A percentile compares a stretch with the other conserved stretches of the same genome.
Evolutionary conservation across 768 basidiomycete species (phyloP).

Genomic region (Coprinellus micaceus): DNA sequence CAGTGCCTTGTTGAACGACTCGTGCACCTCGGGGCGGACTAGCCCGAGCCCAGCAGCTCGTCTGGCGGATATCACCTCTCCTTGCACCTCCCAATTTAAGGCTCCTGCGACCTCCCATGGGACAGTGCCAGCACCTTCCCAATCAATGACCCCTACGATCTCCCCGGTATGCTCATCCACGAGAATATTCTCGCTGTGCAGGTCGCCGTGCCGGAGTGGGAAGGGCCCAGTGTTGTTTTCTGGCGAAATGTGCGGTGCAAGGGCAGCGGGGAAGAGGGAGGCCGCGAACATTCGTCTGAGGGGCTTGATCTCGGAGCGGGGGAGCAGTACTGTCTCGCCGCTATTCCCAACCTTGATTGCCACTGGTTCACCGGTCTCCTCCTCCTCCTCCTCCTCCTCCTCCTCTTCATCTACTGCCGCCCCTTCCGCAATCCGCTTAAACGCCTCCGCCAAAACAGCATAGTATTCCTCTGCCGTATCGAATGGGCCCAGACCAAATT

Average conservation of each 20-base stretch:
- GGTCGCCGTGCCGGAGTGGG: constrained; percentile 40
- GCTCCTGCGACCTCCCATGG: constrained; percentile 43
- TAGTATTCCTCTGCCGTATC: constrained; percentile 38
- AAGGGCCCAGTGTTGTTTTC: constrained; percentile 37
- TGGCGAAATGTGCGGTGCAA: constrained; percentile 38
- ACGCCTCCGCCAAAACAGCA: constrained; percentile 36
- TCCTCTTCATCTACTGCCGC: constrained; percentile 27
- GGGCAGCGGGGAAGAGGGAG: constrained; percentile 36
- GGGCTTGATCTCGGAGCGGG: constrained; percentile 2
- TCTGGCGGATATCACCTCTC: constrained; percentile 31
- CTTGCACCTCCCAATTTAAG: constrained; percentile 40
- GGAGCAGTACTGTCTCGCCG: neutral
- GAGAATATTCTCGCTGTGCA: constrained; percentile 40
- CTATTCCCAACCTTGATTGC: neutral
- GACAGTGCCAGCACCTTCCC: constrained; percentile 42
- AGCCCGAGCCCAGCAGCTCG: constrained; percentile 14
- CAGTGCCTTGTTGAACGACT: constrained; percentile 14
- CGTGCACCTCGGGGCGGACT: constrained; percentile 14
- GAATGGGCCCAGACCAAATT: constrained; percentile 41
- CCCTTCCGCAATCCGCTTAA: constrained; percentile 35
- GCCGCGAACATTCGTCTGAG: constrained; percentile 37
- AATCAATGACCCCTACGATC: constrained; percentile 39
- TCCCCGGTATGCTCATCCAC: constrained; percentile 35
- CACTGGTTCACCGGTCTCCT: neutral
- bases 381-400: constrained; percentile 17